Evolutionary conservation across 1,284 basidiomycete species (phyloP).

Genomic region (Vanrija sp.): DNA sequence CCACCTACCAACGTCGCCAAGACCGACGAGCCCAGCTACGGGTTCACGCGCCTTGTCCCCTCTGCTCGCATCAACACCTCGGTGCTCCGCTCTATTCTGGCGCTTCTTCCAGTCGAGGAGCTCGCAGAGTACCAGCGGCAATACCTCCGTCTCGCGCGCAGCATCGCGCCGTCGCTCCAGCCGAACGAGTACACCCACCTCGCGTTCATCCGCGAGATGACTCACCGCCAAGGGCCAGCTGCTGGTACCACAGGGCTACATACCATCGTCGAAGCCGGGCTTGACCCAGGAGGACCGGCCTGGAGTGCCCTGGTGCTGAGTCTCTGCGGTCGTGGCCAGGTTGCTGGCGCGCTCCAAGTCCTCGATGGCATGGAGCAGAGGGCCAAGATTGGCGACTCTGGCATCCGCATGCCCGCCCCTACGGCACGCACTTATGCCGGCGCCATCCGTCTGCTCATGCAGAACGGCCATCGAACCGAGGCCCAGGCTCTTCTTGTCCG

Average conservation of each 20-base stretch:
- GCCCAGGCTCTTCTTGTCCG: conserved; percentile 2
- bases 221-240: conserved; percentile 13
- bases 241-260: conserved; percentile 16
- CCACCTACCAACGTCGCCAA: conserved; percentile 9
- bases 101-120: conserved; percentile 9
- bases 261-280: conserved; percentile 11
- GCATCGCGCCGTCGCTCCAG: conserved; percentile 19
- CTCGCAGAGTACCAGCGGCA: conserved; percentile 10
- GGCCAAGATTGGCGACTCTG: not conserved
- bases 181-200: conserved; percentile 26
- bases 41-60: conserved; percentile 15
- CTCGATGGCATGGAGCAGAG: conserved; percentile 23
- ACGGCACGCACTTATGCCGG: conserved; percentile 10
- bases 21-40: not conserved
- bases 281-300: conserved; percentile 14
- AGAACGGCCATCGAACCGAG: not conserved
- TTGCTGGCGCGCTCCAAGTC: conserved; percentile 18
- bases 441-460: conserved; percentile 3
- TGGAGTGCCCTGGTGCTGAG: conserved; percentile 25
- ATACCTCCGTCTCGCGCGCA: conserved; percentile 14
- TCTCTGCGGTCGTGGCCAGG: conserved; percentile 18
- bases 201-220: conserved; percentile 24
- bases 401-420: conserved; percentile 4
- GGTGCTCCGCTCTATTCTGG: conserved; percentile 27
- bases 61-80: conserved; percentile 24